These are phyloP conservation scores for Acanthamoeba healyi DNA, from an alignment of 208 protist genomes.

Conservation along the genomic window DNA sequence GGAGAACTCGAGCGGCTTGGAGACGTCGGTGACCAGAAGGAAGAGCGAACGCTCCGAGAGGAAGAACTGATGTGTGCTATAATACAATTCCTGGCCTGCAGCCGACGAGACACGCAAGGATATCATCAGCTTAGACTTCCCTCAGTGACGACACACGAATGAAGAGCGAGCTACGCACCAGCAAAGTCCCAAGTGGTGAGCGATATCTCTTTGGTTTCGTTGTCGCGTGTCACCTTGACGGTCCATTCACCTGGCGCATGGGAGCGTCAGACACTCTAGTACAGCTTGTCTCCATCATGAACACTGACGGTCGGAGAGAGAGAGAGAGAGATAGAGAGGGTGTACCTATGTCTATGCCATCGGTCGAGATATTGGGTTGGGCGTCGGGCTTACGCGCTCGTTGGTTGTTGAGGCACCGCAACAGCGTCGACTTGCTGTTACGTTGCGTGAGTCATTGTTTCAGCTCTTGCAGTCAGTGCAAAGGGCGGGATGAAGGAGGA, in stretches of 20 bases:
- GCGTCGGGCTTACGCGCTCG: not conserved
- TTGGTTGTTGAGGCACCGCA: constrained; percentile 7
- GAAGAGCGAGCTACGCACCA: not conserved
- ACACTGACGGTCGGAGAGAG: too few species aligned
- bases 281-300: too few species aligned
- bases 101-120: too few species aligned
- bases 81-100: constrained; percentile 67
- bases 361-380: constrained; percentile 57
- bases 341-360: constrained; percentile 66
- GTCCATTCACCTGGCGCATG: not conserved
- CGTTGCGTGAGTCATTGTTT: not conserved
- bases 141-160: too few species aligned
- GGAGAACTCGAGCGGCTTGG: constrained; percentile 44
- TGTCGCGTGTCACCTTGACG: not conserved
- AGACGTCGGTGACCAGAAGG: constrained; percentile 39
- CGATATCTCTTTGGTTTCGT: constrained; percentile 54
- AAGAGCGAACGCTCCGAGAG: constrained; percentile 70
- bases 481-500: not conserved
- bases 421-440: not conserved
- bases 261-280: too few species aligned
- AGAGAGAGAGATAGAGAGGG: not conserved
- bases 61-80: constrained; percentile 74
- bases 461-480: not conserved
- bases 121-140: too few species aligned
- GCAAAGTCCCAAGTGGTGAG: constrained; percentile 70